Base-by-base conservation (phyloP, 495 filamentous ascomycete species). In the Podospora appendiculata region DNA sequence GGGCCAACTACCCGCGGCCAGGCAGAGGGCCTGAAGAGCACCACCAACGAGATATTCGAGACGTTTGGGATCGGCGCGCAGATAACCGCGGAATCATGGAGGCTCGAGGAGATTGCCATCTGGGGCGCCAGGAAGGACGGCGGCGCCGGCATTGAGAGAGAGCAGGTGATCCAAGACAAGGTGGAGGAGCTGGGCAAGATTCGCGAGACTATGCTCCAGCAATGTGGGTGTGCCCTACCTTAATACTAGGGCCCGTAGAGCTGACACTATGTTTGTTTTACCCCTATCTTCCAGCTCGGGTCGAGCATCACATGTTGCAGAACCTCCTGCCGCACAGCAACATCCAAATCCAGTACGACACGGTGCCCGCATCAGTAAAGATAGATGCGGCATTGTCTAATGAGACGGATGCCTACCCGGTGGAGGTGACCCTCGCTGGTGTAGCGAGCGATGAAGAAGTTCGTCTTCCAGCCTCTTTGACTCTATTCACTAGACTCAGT, bases 271-370 rank as follows among this genome's bases (percentile, higher is more conserved):
- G 36, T 38, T 38, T 38, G 7, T 11, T 13, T 10, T 38, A 38
- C 36, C 13, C 36, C 9, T 38, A 13, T 38, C 36, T 38, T 72
- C 38, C 64, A 78, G 34, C 65, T 68, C 17, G 62, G 66, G 51
- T 71, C 2, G 51, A 55, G 11, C 48, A 61, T 14, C 50, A 80
- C 55, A 77, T 74, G 57, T 55, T 61, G 34, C 53, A 64, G 11
- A 66, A 75, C 25, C 44, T 59, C 4, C 13, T 52, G 13, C 25
- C 41, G 8, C 53, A 56, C 19, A 44, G 14, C 16, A 59, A 56
- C 19, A 72, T 82, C 34, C 52, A 63, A 8, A 72, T 82, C 8
- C 75, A 81, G 49, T 70, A 77, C 12, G 70, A 68, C n/a, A 70
- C 78, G 10, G 50, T 74, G 13, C 75, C 77, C 0, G 69, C 75